phyloP scores from a whole-genome alignment of 2,329 filamentous ascomycete species.

The Ceratocystis albifundus region DNA sequence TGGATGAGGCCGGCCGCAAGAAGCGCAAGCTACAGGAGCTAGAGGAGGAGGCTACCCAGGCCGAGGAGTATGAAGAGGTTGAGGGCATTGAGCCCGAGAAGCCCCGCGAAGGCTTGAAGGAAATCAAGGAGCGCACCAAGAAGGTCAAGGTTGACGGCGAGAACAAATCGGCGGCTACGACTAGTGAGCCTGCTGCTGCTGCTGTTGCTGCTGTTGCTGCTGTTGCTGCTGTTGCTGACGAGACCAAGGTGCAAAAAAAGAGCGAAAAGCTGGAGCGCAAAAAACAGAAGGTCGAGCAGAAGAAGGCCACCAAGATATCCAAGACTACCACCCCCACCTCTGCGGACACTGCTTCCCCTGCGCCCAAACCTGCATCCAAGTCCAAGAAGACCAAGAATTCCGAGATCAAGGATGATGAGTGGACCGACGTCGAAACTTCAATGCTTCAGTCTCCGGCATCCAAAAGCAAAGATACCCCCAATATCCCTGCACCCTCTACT shows the following conservation, averaged over 20 bases:
- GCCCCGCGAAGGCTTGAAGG: conserved; percentile 53
- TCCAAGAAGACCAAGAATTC: conserved; percentile 24
- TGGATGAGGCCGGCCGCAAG: conserved; percentile 66
- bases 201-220: conserved; percentile 14
- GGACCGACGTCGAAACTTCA: conserved; percentile 34
- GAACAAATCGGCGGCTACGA: conserved; percentile 25
- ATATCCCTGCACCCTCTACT: conserved; percentile 32
- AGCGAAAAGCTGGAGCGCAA: conserved; percentile 39
- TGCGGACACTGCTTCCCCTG: conserved; percentile 24
- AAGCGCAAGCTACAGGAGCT: conserved; percentile 63
- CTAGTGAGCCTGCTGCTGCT: conserved; percentile 34
- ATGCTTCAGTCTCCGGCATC: conserved; percentile 41
- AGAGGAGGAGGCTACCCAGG: conserved; percentile 33
- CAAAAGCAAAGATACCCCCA: conserved; percentile 40
- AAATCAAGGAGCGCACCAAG: conserved; percentile 46
- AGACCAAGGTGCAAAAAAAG: conserved; percentile 42
- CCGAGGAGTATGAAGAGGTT: conserved; percentile 38
- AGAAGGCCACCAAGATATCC: conserved; percentile 5
- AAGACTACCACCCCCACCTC: conserved; percentile 17
- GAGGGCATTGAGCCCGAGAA: conserved; percentile 47
- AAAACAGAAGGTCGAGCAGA: conserved; percentile 31
- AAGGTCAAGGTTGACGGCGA: conserved; percentile 24
- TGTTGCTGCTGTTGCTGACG: conserved; percentile 19
- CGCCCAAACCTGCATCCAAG: conserved; percentile 22
- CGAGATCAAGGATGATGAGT: conserved; percentile 22